Conservation (phyloP, 2,329 filamentous ascomycete species). For the Apiospora kogelbergensis region DNA sequence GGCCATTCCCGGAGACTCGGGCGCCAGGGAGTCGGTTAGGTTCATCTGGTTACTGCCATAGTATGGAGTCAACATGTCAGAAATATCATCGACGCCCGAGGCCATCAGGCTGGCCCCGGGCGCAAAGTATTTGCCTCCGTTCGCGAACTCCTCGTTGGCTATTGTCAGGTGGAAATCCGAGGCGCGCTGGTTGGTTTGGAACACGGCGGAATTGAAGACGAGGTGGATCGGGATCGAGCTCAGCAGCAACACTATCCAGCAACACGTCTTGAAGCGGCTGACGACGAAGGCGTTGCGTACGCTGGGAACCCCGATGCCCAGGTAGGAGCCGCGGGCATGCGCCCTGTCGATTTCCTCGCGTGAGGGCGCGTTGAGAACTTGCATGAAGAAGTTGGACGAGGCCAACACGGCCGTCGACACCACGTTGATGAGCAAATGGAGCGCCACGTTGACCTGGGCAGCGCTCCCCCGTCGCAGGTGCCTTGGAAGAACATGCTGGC, state of each 20-base stretch:
- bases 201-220: conserved; percentile 14
- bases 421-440: conserved; percentile 14
- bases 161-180: conserved; percentile 10
- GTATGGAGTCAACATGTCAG: not conserved
- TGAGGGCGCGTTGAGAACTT: conserved; percentile 18
- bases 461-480: conserved; percentile 1
- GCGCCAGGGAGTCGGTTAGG: not conserved
- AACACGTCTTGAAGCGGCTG: not conserved
- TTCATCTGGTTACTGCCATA: not conserved
- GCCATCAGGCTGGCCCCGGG: not conserved
- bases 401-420: conserved; percentile 12
- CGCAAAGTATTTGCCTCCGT: not conserved
- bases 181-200: conserved; percentile 2
- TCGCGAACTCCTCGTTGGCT: conserved; percentile 12
- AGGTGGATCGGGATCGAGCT: conserved; percentile 15
- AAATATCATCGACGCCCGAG: not conserved
- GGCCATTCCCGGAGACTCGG: not conserved
- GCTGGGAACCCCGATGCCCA: conserved; percentile 42
- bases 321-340: conserved; percentile 38
- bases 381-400: conserved; percentile 21
- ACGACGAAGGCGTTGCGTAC: conserved; percentile 31
- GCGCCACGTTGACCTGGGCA: not conserved
- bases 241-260: conserved; percentile 11
- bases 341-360: conserved; percentile 33
- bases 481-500: conserved; percentile 10